These are phyloP conservation scores for Penicillium cosmopolitanum DNA, from an alignment of 495 filamentous ascomycete genomes.

Conservation along the genomic window DNA sequence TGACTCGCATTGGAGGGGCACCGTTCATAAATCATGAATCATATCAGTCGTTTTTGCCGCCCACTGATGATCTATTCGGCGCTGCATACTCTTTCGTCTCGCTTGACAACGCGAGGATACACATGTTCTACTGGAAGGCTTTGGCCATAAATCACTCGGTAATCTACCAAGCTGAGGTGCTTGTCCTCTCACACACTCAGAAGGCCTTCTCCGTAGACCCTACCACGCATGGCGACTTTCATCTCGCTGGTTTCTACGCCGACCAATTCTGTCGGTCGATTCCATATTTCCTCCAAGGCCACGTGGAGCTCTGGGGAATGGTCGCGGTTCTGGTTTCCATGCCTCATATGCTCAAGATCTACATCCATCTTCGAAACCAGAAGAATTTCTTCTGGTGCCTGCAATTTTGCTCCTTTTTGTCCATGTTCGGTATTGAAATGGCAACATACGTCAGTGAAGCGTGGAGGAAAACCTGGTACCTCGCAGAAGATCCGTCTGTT, in stretches of 20 bases:
- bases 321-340: constrained; percentile 8
- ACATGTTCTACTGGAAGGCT: constrained; percentile 12
- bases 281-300: constrained; percentile 7
- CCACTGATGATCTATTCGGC: not conserved
- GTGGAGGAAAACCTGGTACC: constrained; percentile 9
- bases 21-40: not conserved
- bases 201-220: not conserved
- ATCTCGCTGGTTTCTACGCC: constrained; percentile 3
- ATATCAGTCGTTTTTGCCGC: not conserved
- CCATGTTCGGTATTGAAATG: constrained; percentile 4
- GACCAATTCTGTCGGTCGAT: constrained; percentile 11
- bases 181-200: not conserved
- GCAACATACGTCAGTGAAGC: constrained; percentile 7
- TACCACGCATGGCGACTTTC: constrained; percentile 1
- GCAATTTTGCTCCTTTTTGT: constrained; percentile 2
- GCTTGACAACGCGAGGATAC: constrained; percentile 8
- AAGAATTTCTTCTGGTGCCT: constrained; percentile 12
- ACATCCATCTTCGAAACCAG: constrained; percentile 6
- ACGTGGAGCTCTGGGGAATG: constrained; percentile 4
- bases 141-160: constrained; percentile 5
- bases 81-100: constrained; percentile 4
- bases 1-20: not conserved
- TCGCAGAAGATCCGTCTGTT: constrained; percentile 1
- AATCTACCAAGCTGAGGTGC: constrained; percentile 8
- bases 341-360: constrained; percentile 8